Evolutionary conservation across 1,284 basidiomycete species (phyloP).

Genomic region (Phaffia rhodozyma): DNA sequence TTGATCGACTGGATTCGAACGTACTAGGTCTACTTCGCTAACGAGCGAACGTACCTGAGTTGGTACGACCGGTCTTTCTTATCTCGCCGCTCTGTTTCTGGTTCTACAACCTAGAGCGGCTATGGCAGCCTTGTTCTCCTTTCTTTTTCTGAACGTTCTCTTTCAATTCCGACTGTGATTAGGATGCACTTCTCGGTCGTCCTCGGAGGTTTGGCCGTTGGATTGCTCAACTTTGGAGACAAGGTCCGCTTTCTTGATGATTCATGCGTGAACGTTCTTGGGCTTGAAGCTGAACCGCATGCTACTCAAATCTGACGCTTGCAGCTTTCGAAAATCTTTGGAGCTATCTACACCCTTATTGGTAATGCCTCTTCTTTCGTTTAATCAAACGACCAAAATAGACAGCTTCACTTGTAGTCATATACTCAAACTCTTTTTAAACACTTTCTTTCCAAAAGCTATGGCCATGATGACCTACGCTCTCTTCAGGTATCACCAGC

Average conservation of each 20-base stretch:
- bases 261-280: neutral
- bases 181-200: constrained; percentile 81
- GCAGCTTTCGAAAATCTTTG: constrained; percentile 34
- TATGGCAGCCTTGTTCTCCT: constrained; percentile 5
- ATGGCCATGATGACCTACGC: constrained; percentile 97
- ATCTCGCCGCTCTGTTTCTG: neutral
- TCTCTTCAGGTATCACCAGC: constrained; percentile 89
- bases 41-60: constrained; percentile 84
- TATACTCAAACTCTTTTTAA: constrained; percentile 6
- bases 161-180: neutral
- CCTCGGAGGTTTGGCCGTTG: constrained; percentile 82
- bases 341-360: constrained; percentile 37
- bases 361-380: constrained; percentile 24
- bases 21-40: constrained; percentile 67
- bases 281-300: neutral
- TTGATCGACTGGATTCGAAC: neutral
- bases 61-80: constrained; percentile 41
- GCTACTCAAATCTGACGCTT: neutral
- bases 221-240: constrained; percentile 93
- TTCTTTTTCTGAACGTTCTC: constrained; percentile 19
- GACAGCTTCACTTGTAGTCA: constrained; percentile 16
- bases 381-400: neutral
- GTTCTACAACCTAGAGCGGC: neutral
- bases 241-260: constrained; percentile 44
- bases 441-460: constrained; percentile 36